A percentile compares a stretch with the other conserved stretches of the same genome.
These are phyloP conservation scores for Rhizopus stolonifer DNA, from an alignment of 371 early-diverging fungal species.

Conservation along the genomic window DNA sequence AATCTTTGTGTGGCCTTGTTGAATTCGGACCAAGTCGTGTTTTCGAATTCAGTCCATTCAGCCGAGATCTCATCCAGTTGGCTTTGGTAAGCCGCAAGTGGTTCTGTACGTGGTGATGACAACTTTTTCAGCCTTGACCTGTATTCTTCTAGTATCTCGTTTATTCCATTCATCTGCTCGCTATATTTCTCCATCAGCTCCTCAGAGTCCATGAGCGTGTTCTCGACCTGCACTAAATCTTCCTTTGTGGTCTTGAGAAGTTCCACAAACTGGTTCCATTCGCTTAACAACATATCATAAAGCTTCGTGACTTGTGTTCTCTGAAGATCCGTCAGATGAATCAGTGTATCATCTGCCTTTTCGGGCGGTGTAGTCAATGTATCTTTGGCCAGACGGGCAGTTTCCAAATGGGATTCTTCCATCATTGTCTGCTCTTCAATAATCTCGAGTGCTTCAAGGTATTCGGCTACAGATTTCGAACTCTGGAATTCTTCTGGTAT, in stretches of 20 bases:
- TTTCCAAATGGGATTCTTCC: constrained; percentile 29
- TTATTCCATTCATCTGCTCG: constrained; percentile 15
- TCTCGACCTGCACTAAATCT: constrained; percentile 34
- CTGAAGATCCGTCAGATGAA: constrained; percentile 44
- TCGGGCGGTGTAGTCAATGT: constrained; percentile 34
- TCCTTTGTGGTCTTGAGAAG: constrained; percentile 36
- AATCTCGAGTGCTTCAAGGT: constrained; percentile 38
- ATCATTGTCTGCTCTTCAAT: constrained; percentile 35
- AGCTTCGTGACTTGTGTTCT: constrained; percentile 32
- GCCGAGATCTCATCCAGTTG: constrained; percentile 3
- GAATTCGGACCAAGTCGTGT: constrained; percentile 28
- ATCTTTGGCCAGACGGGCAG: constrained; percentile 31
- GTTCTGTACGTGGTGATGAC: constrained; percentile 1
- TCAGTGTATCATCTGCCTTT: constrained; percentile 34
- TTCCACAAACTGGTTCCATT: constrained; percentile 42
- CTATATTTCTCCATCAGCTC: constrained; percentile 27
- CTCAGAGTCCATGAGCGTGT: constrained; percentile 32
- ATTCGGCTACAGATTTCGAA: constrained; percentile 33
- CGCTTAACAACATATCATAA: constrained; percentile 31
- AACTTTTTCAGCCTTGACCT: not conserved
- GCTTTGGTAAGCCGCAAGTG: constrained; percentile 9
- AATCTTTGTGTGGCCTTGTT: constrained; percentile 11
- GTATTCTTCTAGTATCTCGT: constrained; percentile 7
- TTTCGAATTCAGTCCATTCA: constrained; percentile 18
- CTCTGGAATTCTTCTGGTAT: constrained; percentile 41